Evolutionary conservation across 441 rosid species (phyloP).

Genomic region (Lepidium campestre): DNA sequence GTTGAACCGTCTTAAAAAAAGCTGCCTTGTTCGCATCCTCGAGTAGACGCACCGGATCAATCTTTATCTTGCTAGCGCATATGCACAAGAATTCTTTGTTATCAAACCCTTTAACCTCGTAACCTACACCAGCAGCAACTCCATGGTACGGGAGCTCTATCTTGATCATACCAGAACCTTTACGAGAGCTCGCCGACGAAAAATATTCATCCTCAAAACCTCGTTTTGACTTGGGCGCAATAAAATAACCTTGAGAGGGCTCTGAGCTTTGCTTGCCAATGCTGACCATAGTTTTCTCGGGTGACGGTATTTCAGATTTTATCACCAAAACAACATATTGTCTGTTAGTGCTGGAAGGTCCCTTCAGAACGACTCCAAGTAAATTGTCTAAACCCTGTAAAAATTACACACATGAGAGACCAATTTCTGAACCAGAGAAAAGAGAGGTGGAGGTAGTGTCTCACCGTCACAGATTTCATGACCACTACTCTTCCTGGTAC

Average conservation of each 20-base stretch:
- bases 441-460: slow-evolving; percentile 22
- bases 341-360: slow-evolving; percentile 41
- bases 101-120: slow-evolving; percentile 77
- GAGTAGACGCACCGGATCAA: slow-evolving; percentile 68
- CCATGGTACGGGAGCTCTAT: slow-evolving; percentile 66
- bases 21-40: slow-evolving; percentile 58
- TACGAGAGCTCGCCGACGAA: slow-evolving; percentile 45
- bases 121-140: slow-evolving; percentile 75
- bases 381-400: slow-evolving; percentile 75
- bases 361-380: slow-evolving; percentile 80
- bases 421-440: background rate
- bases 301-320: slow-evolving; percentile 61
- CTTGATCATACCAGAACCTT: slow-evolving; percentile 61
- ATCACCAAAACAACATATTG: slow-evolving; percentile 72
- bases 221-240: slow-evolving; percentile 81
- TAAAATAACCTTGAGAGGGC: slow-evolving; percentile 47
- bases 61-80: slow-evolving; percentile 50
- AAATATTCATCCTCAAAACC: slow-evolving; percentile 53
- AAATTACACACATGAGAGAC: slow-evolving; percentile 15
- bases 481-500: slow-evolving; percentile 79
- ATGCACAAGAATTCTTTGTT: slow-evolving; percentile 60
- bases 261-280: slow-evolving; percentile 49
- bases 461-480: slow-evolving; percentile 76
- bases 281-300: slow-evolving; percentile 37
- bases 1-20: slow-evolving; percentile 80